phyloP scores from a whole-genome alignment of 805 yeast genomes.

The Yarrowia sp. region DNA sequence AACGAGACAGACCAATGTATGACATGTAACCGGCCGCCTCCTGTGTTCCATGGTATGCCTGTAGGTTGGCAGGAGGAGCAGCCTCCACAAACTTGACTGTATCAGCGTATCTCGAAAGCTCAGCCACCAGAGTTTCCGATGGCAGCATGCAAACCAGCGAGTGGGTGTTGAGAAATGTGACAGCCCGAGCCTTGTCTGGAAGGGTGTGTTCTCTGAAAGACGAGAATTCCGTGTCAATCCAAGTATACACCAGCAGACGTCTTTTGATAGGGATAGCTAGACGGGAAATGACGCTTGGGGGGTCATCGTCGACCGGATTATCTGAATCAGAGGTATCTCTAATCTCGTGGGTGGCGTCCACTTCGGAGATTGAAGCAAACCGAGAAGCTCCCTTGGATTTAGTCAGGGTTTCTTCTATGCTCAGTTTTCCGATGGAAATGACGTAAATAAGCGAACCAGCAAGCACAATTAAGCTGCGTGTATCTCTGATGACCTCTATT shows the following conservation, averaged over 20 bases:
- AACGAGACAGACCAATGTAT: slow-evolving; percentile 21
- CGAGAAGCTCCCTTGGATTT: slow-evolving; percentile 51
- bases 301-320: background rate
- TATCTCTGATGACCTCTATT: slow-evolving; percentile 49
- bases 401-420: slow-evolving; percentile 48
- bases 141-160: slow-evolving; percentile 44
- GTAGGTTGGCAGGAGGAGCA: slow-evolving; percentile 14
- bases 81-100: slow-evolving; percentile 12
- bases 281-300: slow-evolving; percentile 44
- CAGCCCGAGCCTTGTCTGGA: slow-evolving; percentile 46
- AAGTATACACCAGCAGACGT: slow-evolving; percentile 44
- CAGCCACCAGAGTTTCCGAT: slow-evolving; percentile 44
- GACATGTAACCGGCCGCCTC: slow-evolving; percentile 31
- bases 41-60: slow-evolving; percentile 20
- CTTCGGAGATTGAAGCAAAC: slow-evolving; percentile 44
- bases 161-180: slow-evolving; percentile 45
- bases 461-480: slow-evolving; percentile 49
- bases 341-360: slow-evolving; percentile 24
- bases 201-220: slow-evolving; percentile 46
- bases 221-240: slow-evolving; percentile 48
- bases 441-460: slow-evolving; percentile 49
- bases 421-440: slow-evolving; percentile 48
- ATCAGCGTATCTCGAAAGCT: slow-evolving; percentile 40
- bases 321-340: background rate
- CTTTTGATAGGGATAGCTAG: slow-evolving; percentile 46